These are phyloP conservation scores for Dipodascopsis uninucleata DNA, from an alignment of 805 yeast species.

Conservation along the genomic window DNA sequence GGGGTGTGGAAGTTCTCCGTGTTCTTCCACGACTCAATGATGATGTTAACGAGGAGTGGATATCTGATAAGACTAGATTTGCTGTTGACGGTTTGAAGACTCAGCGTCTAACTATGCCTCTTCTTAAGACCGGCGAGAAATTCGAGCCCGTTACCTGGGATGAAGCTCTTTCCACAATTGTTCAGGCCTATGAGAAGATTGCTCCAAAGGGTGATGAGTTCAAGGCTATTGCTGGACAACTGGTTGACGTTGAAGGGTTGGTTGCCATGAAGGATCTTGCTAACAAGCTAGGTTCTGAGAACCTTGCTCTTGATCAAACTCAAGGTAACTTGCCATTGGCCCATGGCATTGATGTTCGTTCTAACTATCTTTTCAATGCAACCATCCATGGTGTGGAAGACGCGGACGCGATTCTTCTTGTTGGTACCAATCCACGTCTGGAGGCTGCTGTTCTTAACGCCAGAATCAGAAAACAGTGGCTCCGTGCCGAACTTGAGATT, in stretches of 20 bases:
- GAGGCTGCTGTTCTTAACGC: conserved; percentile 87
- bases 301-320: conserved; percentile 67
- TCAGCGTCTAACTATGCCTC: conserved; percentile 79
- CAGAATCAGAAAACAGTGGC: conserved; percentile 78
- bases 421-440: conserved; percentile 84
- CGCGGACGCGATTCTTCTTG: conserved; percentile 73
- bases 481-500: conserved; percentile 59
- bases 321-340: conserved; percentile 55
- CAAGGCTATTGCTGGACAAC: conserved; percentile 78
- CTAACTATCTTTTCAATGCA: conserved; percentile 77
- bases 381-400: conserved; percentile 74
- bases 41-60: conserved; percentile 88
- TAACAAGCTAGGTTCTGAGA: conserved; percentile 76
- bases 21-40: conserved; percentile 82
- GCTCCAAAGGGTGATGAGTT: conserved; percentile 65
- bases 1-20: conserved; percentile 85
- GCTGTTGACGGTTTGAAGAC: conserved; percentile 83
- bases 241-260: conserved; percentile 76
- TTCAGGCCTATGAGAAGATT: conserved; percentile 54
- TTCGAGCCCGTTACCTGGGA: conserved; percentile 83
- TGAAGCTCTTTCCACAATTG: conserved; percentile 69
- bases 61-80: conserved; percentile 80
- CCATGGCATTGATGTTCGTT: conserved; percentile 69
- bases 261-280: conserved; percentile 77
- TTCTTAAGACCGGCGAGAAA: conserved; percentile 63